A percentile compares a stretch with the other conserved stretches of the same genome.
Conservation (phyloP, 371 early-diverging fungal genomes). For the Conidiobolus incongruus region DNA sequence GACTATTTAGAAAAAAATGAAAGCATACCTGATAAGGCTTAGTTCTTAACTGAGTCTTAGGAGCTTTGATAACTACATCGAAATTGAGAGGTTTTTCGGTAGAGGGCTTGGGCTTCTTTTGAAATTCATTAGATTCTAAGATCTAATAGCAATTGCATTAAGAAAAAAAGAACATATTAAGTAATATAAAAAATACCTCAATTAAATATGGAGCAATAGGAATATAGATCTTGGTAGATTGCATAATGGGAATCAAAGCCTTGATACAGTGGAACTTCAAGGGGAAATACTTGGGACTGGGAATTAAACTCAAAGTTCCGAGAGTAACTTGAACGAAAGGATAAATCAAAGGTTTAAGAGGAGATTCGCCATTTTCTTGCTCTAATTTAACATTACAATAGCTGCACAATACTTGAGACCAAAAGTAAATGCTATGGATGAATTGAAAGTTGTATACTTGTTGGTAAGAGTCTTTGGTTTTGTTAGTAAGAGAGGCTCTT, state of each 20-base stretch:
- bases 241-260: conserved; percentile 35
- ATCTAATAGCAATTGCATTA: conserved; percentile 7
- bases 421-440: conserved; percentile 66
- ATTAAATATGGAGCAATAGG: conserved; percentile 63
- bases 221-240: conserved; percentile 54
- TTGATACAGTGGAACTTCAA: conserved; percentile 66
- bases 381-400: conserved; percentile 20
- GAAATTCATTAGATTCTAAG: conserved; percentile 20
- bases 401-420: conserved; percentile 58
- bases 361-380: conserved; percentile 17
- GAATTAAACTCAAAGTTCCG: conserved; percentile 65
- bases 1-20: background rate
- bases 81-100: conserved; percentile 65
- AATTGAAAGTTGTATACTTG: conserved; percentile 89
- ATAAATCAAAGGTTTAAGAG: conserved; percentile 59
- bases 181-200: conserved; percentile 31
- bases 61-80: conserved; percentile 42
- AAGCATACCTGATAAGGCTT: conserved; percentile 35
- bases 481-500: conserved; percentile 55
- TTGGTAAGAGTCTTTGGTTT: conserved; percentile 58
- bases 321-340: conserved; percentile 74
- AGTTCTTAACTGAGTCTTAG: conserved; percentile 55
- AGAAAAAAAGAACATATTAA: conserved; percentile 10
- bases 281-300: conserved; percentile 74
- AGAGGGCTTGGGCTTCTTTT: conserved; percentile 30